Conservation (phyloP, 169 alveolate genomes). For the Cryptosporidium tyzzeri region DNA sequence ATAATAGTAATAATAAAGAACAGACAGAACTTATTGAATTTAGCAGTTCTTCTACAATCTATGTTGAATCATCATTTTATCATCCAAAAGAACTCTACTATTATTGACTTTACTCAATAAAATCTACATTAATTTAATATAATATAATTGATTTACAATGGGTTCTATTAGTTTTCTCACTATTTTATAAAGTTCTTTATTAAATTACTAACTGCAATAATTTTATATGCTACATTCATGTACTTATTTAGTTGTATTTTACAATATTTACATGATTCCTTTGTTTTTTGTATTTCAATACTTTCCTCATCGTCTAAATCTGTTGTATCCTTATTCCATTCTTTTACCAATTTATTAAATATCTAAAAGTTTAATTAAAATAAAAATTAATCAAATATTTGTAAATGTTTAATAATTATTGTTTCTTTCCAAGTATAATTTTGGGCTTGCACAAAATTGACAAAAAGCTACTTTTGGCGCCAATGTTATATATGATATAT, state of each 20-base stretch:
- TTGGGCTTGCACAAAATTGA: not conserved
- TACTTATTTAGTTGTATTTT: slow-evolving; percentile 35
- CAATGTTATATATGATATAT: not conserved
- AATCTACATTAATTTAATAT: not conserved
- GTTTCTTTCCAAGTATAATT: not conserved
- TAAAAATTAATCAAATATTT: not conserved
- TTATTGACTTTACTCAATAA: not conserved
- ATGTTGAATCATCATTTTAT: slow-evolving; percentile 54
- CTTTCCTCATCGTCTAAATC: slow-evolving; percentile 30
- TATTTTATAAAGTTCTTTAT: slow-evolving; percentile 57
- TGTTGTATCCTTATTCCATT: slow-evolving; percentile 55
- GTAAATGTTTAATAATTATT: not conserved
- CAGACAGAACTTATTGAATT: slow-evolving; percentile 63
- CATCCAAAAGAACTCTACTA: slow-evolving; percentile 30
- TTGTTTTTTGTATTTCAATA: slow-evolving; percentile 41
- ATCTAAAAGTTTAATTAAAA: slow-evolving; percentile 15
- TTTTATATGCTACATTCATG: slow-evolving; percentile 67
- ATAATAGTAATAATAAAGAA: slow-evolving; percentile 29
- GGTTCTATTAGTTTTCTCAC: not conserved
- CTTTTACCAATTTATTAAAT: slow-evolving; percentile 44
- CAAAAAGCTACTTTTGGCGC: not conserved
- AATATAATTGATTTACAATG: not conserved
- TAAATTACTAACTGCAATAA: slow-evolving; percentile 58
- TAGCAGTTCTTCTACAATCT: slow-evolving; percentile 31
- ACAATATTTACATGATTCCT: slow-evolving; percentile 40